phyloP scores from a whole-genome alignment of 345 rosid genomes.

The Xanthoceras sorbifolium region DNA sequence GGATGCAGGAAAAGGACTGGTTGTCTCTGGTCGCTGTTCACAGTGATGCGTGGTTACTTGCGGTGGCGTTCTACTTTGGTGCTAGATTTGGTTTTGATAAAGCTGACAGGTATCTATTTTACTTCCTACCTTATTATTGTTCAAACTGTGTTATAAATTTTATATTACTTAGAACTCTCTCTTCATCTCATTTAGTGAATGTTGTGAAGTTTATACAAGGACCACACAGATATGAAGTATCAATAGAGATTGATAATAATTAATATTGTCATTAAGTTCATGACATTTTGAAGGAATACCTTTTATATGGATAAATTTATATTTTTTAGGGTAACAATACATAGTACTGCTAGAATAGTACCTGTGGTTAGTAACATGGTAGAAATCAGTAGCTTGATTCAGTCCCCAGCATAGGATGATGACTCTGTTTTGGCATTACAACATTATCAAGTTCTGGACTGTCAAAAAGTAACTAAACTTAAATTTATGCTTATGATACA shows the following conservation, averaged over 20 bases:
- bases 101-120: constrained; percentile 60
- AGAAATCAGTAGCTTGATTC: background rate
- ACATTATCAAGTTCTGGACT: background rate
- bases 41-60: constrained; percentile 78
- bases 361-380: background rate
- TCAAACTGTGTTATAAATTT: background rate
- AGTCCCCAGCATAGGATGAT: background rate
- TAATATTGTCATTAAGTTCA: background rate
- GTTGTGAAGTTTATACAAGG: background rate
- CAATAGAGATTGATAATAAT: background rate
- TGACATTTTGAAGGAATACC: background rate
- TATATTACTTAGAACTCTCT: background rate
- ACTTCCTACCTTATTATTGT: background rate
- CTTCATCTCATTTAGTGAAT: background rate
- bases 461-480: background rate
- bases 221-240: background rate
- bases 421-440: background rate
- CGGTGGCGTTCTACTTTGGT: constrained; percentile 79
- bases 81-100: constrained; percentile 71
- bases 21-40: constrained; percentile 80
- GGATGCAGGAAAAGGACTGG: constrained; percentile 84
- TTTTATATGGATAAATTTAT: background rate
- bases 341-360: background rate
- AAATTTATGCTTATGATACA: background rate
- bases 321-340: background rate